Conservation (phyloP, 768 basidiomycete species). For the Podaxis sp. region DNA sequence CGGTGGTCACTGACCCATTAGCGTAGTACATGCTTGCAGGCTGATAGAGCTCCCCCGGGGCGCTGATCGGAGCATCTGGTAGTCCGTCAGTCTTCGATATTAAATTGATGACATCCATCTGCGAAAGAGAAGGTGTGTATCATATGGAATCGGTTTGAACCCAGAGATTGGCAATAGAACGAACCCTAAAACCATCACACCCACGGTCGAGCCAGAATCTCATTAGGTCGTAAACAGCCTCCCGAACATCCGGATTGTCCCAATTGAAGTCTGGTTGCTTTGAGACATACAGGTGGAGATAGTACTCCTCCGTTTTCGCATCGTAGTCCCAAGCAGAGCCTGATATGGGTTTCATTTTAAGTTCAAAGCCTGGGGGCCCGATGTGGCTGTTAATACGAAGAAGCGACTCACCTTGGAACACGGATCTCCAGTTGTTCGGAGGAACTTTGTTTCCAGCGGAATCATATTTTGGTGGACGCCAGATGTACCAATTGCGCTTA, state of each 20-base stretch:
- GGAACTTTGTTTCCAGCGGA: conserved; percentile 52
- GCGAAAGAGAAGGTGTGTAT: not conserved
- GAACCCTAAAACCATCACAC: conserved; percentile 72
- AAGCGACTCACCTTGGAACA: conserved; percentile 54
- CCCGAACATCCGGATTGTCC: conserved; percentile 63
- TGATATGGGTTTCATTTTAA: conserved; percentile 22
- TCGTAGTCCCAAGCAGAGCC: conserved; percentile 75
- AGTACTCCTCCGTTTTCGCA: conserved; percentile 63
- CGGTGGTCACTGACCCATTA: conserved; percentile 48
- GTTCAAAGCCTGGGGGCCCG: not conserved
- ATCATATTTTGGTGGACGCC: conserved; percentile 60
- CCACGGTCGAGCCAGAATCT: conserved; percentile 74
- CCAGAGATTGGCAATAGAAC: conserved; percentile 21
- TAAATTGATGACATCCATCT: conserved; percentile 75
- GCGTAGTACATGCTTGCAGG: conserved; percentile 51
- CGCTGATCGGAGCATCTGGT: conserved; percentile 63
- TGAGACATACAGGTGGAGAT: conserved; percentile 64
- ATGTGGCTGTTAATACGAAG: not conserved
- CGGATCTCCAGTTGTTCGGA: conserved; percentile 74
- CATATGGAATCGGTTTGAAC: not conserved
- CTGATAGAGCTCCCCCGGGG: conserved; percentile 52
- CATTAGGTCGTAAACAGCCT: conserved; percentile 65
- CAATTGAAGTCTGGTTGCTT: conserved; percentile 80
- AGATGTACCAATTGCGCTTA: conserved; percentile 78
- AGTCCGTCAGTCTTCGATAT: conserved; percentile 63